Evolutionary conservation across 2,329 filamentous ascomycete species (phyloP).

Genomic region (Hyphodiscus sp.): DNA sequence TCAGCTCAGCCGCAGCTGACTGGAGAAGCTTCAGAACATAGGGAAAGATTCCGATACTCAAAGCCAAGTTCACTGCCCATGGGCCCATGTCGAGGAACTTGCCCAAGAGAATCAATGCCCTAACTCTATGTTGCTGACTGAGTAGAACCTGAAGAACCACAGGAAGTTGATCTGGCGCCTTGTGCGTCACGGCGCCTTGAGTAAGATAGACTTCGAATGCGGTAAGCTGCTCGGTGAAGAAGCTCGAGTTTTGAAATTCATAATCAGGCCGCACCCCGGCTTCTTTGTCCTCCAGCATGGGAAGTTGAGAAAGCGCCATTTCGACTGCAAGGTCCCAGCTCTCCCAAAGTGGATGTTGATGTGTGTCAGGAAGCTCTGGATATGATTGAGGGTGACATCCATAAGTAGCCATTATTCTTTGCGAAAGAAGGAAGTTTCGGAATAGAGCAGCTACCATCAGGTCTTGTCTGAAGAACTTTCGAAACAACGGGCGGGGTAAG

Average conservation of each 20-base stretch:
- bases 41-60: constrained; percentile 97
- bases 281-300: constrained; percentile 75
- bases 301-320: constrained; percentile 85
- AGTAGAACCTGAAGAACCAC: constrained; percentile 94
- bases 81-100: constrained; percentile 93
- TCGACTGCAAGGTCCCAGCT: constrained; percentile 98
- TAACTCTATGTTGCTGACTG: constrained; percentile 87
- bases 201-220: constrained; percentile 94
- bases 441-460: constrained; percentile 98
- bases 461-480: constrained; percentile 95
- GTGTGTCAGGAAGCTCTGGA: constrained; percentile 86
- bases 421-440: constrained; percentile 88
- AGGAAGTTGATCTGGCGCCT: constrained; percentile 87
- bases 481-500: constrained; percentile 81
- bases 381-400: constrained; percentile 92
- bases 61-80: constrained; percentile 95
- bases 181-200: constrained; percentile 75
- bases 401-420: constrained; percentile 93
- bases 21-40: constrained; percentile 97
- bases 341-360: constrained; percentile 90
- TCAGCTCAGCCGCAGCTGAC: constrained; percentile 88
- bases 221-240: constrained; percentile 94
- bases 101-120: constrained; percentile 84
- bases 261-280: constrained; percentile 59
- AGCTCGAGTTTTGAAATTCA: constrained; percentile 88